Base-by-base conservation (phyloP, 225 moss, liverwort and hornwort genomes). In the Neckera pumila region DNA sequence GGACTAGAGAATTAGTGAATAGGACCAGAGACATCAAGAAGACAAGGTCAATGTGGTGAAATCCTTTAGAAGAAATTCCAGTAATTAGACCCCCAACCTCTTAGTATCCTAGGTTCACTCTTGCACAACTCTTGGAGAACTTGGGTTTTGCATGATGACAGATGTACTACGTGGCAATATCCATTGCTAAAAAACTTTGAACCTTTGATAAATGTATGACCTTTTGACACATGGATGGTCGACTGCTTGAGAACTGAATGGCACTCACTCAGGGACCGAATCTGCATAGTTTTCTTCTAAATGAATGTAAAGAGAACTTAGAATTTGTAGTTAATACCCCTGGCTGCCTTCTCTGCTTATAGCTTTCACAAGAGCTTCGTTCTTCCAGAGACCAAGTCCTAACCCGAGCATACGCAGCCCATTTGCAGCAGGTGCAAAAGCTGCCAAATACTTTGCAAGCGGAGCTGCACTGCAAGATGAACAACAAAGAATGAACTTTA, bases 311-410 rank as follows among this genome's bases (percentile, higher is more conserved):
- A 25, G 66, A 76, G 30, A 54, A 22, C 18, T 42, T 43, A 17
- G 42, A 80, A 34, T 56, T 43, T 58, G 51, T 26, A 45, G 34
- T 11, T 36, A 17, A 33, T 90, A 96, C 96, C 95, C 94, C 64
- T 83, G 94, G 84, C 90, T 91, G 47, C 95, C 97, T 76, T 92
- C 93, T 90, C 97, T 94, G 90, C 90, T 94, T 87, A 96, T 92
- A n/a, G 97, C 92, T 88, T 95, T 96, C 76, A 97, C 92, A 66
- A 95, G 87, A 45, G 94, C 91, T 51, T 97, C 97, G 90, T 96
- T 93, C 77, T 91, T 87, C 89, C 94, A 92, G 19, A 95, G 83
- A 81, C 97, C 97, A 82, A 91, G 92, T 76, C 97, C 96, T 87
- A 97, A 83, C 23, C 91, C 85, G 57, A 96, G 49, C 93, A 97